These are phyloP conservation scores for Oehlia diaphana DNA, from an alignment of 192 early-diverging fungal species.

Conservation along the genomic window DNA sequence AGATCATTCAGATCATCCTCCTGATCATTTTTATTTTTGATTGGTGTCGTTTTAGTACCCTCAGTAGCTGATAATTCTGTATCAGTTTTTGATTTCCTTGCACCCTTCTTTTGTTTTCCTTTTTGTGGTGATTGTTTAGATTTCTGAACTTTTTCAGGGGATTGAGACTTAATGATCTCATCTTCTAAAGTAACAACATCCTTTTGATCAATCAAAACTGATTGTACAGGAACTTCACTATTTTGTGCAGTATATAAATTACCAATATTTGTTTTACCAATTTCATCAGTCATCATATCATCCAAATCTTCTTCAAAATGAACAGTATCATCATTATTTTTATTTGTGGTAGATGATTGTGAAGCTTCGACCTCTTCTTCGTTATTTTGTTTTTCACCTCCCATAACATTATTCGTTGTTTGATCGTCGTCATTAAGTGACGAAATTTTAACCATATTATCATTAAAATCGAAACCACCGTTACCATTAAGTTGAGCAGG, in stretches of 20 bases:
- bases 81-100: not conserved
- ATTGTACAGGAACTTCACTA: conserved; percentile 1
- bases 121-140: not conserved
- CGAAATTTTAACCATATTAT: not conserved
- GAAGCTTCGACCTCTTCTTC: not conserved
- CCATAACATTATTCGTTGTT: not conserved
- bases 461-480: not conserved
- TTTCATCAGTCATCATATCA: not conserved
- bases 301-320: not conserved
- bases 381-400: not conserved
- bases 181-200: conserved; percentile 10
- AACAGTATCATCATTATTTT: not conserved
- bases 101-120: not conserved
- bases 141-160: not conserved
- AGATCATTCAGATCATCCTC: not conserved
- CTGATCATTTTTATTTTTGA: conserved; percentile 12
- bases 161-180: conserved; percentile 5
- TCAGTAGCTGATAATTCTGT: not conserved
- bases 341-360: not conserved
- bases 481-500: not conserved
- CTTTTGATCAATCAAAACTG: conserved; percentile 12
- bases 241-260: not conserved
- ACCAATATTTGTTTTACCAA: not conserved
- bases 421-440: not conserved
- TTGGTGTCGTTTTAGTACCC: not conserved